These are phyloP conservation scores for Petunia axillaris DNA, from an alignment of 257 asterid species.

Conservation along the genomic window DNA sequence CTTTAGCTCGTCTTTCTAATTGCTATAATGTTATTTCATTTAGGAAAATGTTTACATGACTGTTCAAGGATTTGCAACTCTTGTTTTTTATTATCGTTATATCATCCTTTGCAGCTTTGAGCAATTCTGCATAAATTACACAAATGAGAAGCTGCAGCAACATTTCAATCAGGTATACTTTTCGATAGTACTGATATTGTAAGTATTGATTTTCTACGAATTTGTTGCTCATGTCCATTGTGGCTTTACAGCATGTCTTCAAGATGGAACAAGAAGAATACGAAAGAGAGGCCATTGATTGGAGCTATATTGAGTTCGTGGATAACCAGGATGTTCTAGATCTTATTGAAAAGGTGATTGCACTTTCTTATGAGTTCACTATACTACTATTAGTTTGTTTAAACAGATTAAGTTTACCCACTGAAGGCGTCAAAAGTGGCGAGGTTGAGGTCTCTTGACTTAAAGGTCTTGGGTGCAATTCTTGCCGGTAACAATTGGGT, in stretches of 20 bases:
- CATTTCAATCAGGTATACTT: conserved; percentile 90
- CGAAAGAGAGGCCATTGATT: conserved; percentile 84
- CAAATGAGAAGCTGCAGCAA: conserved; percentile 96
- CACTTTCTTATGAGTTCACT: conserved; percentile 17
- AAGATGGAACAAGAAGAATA: conserved; percentile 99
- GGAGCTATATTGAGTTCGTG: conserved; percentile 99
- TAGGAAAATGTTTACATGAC: conserved; percentile 14
- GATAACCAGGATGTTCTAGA: conserved; percentile 97
- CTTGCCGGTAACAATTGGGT: conserved; percentile 14
- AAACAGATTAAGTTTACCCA: conserved; percentile 4
- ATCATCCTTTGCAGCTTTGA: conserved; percentile 73
- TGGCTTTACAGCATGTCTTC: conserved; percentile 86
- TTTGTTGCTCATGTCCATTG: conserved; percentile 37
- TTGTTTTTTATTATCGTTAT: conserved; percentile 37
- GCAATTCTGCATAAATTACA: conserved; percentile 95
- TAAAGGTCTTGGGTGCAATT: neutral
- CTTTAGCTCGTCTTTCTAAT: conserved; percentile 9
- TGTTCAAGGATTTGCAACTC: conserved; percentile 30
- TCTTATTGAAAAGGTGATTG: conserved; percentile 90
- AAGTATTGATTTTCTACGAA: conserved; percentile 23
- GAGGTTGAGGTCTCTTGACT: conserved; percentile 1
- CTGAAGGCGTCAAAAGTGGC: neutral
- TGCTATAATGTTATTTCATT: neutral
- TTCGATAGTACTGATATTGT: conserved; percentile 22
- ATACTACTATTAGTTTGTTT: conserved; percentile 5